phyloP scores from a whole-genome alignment of 2,329 filamentous ascomycete species.

The Beauveria caledonica region DNA sequence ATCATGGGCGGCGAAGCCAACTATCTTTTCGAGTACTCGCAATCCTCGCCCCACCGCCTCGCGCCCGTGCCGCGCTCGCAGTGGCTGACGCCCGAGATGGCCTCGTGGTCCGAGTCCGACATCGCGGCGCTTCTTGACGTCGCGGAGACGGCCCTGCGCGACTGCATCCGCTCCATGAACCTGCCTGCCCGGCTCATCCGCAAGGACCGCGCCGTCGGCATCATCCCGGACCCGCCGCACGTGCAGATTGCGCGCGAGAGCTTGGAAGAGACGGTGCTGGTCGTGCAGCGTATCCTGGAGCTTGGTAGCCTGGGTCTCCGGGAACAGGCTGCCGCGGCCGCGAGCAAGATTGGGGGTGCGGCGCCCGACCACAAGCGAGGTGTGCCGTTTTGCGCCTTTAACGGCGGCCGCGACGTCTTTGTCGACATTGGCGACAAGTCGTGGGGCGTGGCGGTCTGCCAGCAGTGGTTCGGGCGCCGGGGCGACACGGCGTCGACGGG shows the following conservation, averaged over 20 bases:
- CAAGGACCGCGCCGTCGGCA: conserved; percentile 80
- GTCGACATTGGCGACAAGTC: conserved; percentile 98
- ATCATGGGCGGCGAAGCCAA: conserved; percentile 96
- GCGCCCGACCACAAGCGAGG: conserved; percentile 6
- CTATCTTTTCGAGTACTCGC: conserved; percentile 79
- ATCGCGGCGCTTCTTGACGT: conserved; percentile 79
- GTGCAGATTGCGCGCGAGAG: conserved; percentile 74
- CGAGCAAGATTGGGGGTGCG: conserved; percentile 3
- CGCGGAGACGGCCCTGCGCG: conserved; percentile 73
- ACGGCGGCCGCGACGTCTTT: conserved; percentile 95
- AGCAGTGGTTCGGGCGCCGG: conserved; percentile 69
- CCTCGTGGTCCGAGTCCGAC: conserved; percentile 64
- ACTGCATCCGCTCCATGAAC: conserved; percentile 71
- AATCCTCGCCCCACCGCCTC: conserved; percentile 57
- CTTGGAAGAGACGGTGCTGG: conserved; percentile 90
- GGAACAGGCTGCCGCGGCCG: conserved; percentile 20
- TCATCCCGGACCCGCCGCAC: conserved; percentile 56
- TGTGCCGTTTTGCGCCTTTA: conserved; percentile 95
- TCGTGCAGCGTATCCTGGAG: conserved; percentile 88
- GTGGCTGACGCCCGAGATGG: conserved; percentile 76
- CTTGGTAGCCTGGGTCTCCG: conserved; percentile 51
- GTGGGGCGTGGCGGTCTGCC: conserved; percentile 88
- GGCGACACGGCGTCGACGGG: neutral
- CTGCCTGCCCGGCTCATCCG: conserved; percentile 74
- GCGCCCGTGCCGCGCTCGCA: conserved; percentile 54